Evolutionary conservation across 768 basidiomycete species (phyloP).

Genomic region (Suillus lakei): DNA sequence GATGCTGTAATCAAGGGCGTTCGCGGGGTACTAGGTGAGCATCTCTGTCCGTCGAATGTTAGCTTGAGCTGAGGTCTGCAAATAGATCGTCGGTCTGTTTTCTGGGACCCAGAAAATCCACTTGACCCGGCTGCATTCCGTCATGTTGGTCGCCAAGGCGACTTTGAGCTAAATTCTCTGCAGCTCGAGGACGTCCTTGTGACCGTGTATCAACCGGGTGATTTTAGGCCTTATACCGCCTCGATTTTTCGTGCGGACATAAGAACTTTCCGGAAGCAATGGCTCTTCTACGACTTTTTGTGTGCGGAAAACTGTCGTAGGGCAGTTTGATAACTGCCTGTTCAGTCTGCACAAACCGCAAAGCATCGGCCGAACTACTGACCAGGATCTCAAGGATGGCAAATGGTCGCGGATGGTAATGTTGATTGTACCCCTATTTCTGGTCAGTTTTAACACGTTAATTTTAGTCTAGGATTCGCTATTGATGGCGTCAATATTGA

Average conservation of each 20-base stretch:
- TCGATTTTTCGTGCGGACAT: slow-evolving; percentile 95
- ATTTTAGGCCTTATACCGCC: slow-evolving; percentile 89
- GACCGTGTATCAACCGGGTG: slow-evolving; percentile 92
- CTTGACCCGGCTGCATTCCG: slow-evolving; percentile 83
- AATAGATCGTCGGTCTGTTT: slow-evolving; percentile 84
- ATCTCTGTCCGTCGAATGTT: not conserved
- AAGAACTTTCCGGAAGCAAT: slow-evolving; percentile 82
- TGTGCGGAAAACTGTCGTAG: slow-evolving; percentile 91
- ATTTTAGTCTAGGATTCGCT: slow-evolving; percentile 84
- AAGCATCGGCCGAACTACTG: slow-evolving; percentile 89
- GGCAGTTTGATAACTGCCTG: slow-evolving; percentile 96
- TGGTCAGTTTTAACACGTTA: slow-evolving; percentile 3
- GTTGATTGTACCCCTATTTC: slow-evolving; percentile 8
- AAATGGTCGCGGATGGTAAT: slow-evolving; percentile 89
- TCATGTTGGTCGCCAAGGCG: slow-evolving; percentile 72
- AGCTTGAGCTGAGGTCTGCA: not conserved
- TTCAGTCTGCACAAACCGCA: slow-evolving; percentile 97
- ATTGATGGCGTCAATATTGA: slow-evolving; percentile 98
- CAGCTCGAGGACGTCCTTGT: slow-evolving; percentile 92
- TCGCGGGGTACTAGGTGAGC: slow-evolving; percentile 86
- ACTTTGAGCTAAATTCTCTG: slow-evolving; percentile 90
- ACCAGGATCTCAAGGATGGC: slow-evolving; percentile 82
- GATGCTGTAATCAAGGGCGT: slow-evolving; percentile 94
- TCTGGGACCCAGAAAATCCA: slow-evolving; percentile 84
- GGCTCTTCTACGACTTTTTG: slow-evolving; percentile 95